A percentile compares a stretch with the other conserved stretches of the same genome.
phyloP scores from a whole-genome alignment of 805 yeast species.

The Maudiozyma barnettii region DNA sequence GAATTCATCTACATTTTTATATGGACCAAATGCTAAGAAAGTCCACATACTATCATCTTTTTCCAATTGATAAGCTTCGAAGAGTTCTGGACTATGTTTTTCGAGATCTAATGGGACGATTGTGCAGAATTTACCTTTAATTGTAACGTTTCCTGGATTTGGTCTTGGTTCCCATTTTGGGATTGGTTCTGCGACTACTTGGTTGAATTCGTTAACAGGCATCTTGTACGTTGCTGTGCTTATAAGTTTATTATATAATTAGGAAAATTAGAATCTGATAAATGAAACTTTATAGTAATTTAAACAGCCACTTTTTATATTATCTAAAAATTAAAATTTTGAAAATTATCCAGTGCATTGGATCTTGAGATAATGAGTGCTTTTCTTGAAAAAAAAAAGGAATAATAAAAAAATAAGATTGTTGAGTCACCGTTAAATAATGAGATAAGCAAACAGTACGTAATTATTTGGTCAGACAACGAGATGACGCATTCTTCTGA shows the following conservation, averaged over 20 bases:
- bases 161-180: constrained; percentile 9
- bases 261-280: too few species aligned
- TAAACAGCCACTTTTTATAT: too few species aligned
- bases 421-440: too few species aligned
- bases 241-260: background rate
- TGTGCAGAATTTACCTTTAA: constrained; percentile 11
- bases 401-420: too few species aligned
- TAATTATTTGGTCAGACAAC: too few species aligned
- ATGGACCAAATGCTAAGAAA: constrained; percentile 13
- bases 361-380: too few species aligned
- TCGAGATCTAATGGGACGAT: constrained; percentile 12
- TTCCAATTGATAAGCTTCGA: constrained; percentile 6
- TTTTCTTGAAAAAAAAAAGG: too few species aligned
- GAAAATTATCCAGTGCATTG: too few species aligned
- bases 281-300: too few species aligned
- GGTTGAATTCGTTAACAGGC: background rate
- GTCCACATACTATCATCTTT: constrained; percentile 11
- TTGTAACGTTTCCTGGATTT: constrained; percentile 6
- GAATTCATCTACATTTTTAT: background rate
- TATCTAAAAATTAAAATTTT: too few species aligned
- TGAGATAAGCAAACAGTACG: too few species aligned
- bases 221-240: background rate
- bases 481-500: too few species aligned
- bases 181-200: background rate
- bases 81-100: constrained; percentile 10